Percentiles rank a stretch among this genome's conserved stretches.
phyloP scores from a whole-genome alignment of 768 basidiomycete genomes.

The Ramaria sp. region DNA sequence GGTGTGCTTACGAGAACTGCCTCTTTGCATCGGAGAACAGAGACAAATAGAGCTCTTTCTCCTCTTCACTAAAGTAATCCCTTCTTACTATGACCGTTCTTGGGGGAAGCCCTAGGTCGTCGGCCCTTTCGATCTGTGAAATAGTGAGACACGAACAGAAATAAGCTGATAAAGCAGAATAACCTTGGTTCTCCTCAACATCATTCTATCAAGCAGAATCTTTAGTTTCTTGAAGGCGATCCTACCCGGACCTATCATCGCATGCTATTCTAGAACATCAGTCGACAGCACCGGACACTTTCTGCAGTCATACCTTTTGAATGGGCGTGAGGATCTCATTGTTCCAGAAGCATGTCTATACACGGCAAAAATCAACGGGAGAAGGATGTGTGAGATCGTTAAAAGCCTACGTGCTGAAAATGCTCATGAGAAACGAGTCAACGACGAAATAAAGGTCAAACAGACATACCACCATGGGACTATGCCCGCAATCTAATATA shows the following conservation, averaged over 20 bases:
- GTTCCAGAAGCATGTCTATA: slow-evolving; percentile 91
- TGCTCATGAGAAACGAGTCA: not conserved
- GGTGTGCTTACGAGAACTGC: slow-evolving; percentile 43
- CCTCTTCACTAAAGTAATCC: slow-evolving; percentile 93
- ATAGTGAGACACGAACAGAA: slow-evolving; percentile 8
- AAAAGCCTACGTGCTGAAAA: slow-evolving; percentile 39
- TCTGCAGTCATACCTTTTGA: slow-evolving; percentile 39
- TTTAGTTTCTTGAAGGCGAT: slow-evolving; percentile 87
- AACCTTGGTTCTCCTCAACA: slow-evolving; percentile 86
- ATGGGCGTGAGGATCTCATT: slow-evolving; percentile 95
- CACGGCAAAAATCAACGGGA: not conserved
- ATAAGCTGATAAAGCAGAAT: not conserved
- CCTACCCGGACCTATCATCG: slow-evolving; percentile 69
- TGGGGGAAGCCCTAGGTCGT: slow-evolving; percentile 92
- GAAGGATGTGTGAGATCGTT: not conserved
- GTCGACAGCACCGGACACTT: not conserved
- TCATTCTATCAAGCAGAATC: slow-evolving; percentile 84
- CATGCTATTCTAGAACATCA: slow-evolving; percentile 26
- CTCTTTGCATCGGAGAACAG: slow-evolving; percentile 90
- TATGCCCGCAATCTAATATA: slow-evolving; percentile 64
- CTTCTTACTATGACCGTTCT: slow-evolving; percentile 78
- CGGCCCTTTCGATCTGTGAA: slow-evolving; percentile 79
- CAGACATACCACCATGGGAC: slow-evolving; percentile 43
- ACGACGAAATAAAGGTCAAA: not conserved
- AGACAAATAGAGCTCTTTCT: slow-evolving; percentile 89